phyloP scores from a whole-genome alignment of 2,329 filamentous ascomycete species.

The Cadophora sp. region DNA sequence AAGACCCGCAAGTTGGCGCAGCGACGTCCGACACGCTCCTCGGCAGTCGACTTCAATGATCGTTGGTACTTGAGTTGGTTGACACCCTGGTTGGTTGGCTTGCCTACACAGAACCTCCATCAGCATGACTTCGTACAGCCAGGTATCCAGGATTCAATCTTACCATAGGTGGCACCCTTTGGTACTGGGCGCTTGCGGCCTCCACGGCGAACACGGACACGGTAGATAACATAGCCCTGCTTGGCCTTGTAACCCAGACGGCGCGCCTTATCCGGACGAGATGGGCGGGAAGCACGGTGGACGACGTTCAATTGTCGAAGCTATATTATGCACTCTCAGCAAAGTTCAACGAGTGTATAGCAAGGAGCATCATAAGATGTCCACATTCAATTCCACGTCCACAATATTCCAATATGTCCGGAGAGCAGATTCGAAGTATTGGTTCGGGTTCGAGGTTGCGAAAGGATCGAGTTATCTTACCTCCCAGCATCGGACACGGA shows the following conservation, averaged over 20 bases:
- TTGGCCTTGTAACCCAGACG: slow-evolving; percentile 99
- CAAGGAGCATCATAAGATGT: slow-evolving; percentile 57
- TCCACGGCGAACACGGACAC: slow-evolving; percentile 96
- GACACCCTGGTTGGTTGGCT: slow-evolving; percentile 99
- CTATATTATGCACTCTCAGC: slow-evolving; percentile 99
- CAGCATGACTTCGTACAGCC: background rate
- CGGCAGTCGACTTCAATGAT: slow-evolving; percentile 95
- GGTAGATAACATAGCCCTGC: slow-evolving; percentile 99
- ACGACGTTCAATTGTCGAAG: slow-evolving; percentile 99
- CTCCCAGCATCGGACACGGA: slow-evolving; percentile 99
- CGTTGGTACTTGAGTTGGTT: slow-evolving; percentile 99
- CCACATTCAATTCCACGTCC: slow-evolving; percentile 39
- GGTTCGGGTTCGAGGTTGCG: slow-evolving; percentile 42
- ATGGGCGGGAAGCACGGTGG: slow-evolving; percentile 97
- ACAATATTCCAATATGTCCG: slow-evolving; percentile 42
- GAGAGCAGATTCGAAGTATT: slow-evolving; percentile 45
- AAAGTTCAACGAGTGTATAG: slow-evolving; percentile 99
- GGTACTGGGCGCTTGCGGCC: slow-evolving; percentile 95
- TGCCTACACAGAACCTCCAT: slow-evolving; percentile 66
- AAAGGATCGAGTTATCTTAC: slow-evolving; percentile 65
- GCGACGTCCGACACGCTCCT: slow-evolving; percentile 99
- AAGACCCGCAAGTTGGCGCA: slow-evolving; percentile 99
- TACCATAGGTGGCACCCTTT: slow-evolving; percentile 99
- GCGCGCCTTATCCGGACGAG: slow-evolving; percentile 99
- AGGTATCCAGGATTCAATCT: slow-evolving; percentile 45